phyloP scores from a whole-genome alignment of 768 basidiomycete genomes.

The Podaxis sp. region DNA sequence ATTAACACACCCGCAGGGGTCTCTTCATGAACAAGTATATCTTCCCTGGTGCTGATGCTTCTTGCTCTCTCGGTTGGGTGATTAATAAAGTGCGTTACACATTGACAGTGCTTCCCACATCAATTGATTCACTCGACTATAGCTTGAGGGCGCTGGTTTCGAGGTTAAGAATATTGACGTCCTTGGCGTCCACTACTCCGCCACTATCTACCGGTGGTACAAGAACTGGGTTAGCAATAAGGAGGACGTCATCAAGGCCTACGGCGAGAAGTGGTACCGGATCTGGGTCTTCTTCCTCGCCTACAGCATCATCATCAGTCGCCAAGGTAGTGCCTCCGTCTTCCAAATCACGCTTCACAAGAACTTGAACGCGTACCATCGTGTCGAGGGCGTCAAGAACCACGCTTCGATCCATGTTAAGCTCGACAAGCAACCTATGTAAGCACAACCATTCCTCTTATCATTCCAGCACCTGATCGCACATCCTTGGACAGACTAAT shows the following conservation, averaged over 20 bases:
- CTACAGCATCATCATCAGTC: constrained; percentile 79
- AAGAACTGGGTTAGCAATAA: constrained; percentile 96
- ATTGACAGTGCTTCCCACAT: neutral
- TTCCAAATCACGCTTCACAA: constrained; percentile 99
- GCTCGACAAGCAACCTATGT: constrained; percentile 52
- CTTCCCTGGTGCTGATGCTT: constrained; percentile 98
- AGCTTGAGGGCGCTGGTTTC: constrained; percentile 90
- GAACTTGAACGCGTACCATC: constrained; percentile 94
- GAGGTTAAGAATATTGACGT: constrained; percentile 97
- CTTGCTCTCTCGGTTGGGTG: constrained; percentile 95
- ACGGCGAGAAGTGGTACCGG: constrained; percentile 93
- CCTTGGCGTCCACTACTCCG: constrained; percentile 95
- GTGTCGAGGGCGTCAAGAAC: constrained; percentile 79
- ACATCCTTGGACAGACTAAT: constrained; percentile 7
- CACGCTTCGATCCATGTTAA: constrained; percentile 80
- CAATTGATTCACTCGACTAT: constrained; percentile 18
- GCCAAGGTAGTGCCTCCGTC: constrained; percentile 88
- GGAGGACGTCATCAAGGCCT: constrained; percentile 84
- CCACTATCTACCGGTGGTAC: constrained; percentile 91
- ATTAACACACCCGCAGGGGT: constrained; percentile 51
- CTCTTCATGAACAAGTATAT: constrained; percentile 98
- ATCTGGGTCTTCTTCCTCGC: constrained; percentile 98
- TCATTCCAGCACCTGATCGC: neutral
- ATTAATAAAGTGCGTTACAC: constrained; percentile 48
- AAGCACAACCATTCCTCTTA: constrained; percentile 21